These are phyloP conservation scores for Dactylellina haptotyla DNA, from an alignment of 2,329 filamentous ascomycete species.

Conservation along the genomic window DNA sequence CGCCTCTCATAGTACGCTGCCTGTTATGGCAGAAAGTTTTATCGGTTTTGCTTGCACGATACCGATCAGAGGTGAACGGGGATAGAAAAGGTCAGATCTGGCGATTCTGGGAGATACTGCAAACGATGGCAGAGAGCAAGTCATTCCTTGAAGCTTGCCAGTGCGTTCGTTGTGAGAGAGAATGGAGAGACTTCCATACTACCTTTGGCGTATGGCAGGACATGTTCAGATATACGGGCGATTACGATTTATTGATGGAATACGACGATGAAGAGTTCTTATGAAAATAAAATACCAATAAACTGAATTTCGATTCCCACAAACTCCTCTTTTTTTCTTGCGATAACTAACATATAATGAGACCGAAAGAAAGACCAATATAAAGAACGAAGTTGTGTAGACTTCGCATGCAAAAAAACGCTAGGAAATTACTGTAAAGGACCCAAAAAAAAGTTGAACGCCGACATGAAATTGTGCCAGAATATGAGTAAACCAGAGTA, in stretches of 20 bases:
- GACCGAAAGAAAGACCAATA: not conserved
- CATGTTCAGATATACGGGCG: no score
- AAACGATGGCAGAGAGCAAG: not conserved
- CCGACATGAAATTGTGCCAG: conserved; percentile 11
- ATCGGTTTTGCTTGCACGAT: not conserved
- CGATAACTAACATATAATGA: conserved; percentile 21
- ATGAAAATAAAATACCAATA: not conserved
- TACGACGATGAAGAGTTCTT: not conserved
- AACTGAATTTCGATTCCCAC: conserved; percentile 20
- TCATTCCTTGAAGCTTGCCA: not conserved
- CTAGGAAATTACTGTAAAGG: conserved; percentile 21
- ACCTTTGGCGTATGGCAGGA: not conserved
- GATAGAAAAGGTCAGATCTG: not conserved
- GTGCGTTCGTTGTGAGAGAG: conserved; percentile 2
- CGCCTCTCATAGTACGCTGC: not conserved
- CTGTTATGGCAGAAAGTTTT: conserved; percentile 8
- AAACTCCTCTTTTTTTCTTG: conserved; percentile 44
- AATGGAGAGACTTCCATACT: not conserved
- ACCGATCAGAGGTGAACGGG: not conserved
- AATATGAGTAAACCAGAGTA: not conserved
- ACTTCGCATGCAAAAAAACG: conserved; percentile 9
- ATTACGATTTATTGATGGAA: no score
- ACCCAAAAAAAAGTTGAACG: conserved; percentile 20
- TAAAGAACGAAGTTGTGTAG: conserved; percentile 8
- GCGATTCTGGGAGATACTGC: not conserved